Conservation (phyloP, 129 eudicot genomes). For the Flaveria trinervia region DNA sequence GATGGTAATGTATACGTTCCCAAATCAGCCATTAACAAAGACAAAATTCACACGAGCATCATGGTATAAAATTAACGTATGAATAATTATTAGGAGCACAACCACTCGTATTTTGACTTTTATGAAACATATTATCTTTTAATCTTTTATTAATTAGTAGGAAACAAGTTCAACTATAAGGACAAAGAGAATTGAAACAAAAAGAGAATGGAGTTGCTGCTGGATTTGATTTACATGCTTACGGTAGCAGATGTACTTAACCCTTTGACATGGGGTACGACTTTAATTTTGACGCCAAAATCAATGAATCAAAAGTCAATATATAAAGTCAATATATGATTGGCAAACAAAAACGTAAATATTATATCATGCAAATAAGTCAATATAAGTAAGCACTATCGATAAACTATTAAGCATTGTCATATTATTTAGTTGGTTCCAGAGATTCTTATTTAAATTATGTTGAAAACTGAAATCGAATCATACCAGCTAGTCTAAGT, state of each 20-base stretch:
- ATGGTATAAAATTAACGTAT: background rate
- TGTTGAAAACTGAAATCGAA: background rate
- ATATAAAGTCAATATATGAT: slow-evolving; percentile 34
- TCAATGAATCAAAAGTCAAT: slow-evolving; percentile 35
- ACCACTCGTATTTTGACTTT: slow-evolving; percentile 15
- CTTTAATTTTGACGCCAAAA: slow-evolving; percentile 24
- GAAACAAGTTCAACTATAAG: background rate
- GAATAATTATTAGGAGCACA: background rate
- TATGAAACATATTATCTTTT: slow-evolving; percentile 5
- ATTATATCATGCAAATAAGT: slow-evolving; percentile 24
- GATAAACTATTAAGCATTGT: background rate
- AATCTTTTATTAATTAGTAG: background rate
- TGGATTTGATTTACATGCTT: slow-evolving; percentile 20
- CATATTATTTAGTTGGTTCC: slow-evolving; percentile 18
- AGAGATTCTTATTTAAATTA: slow-evolving; percentile 7
- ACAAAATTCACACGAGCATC: background rate
- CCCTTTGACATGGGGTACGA: slow-evolving; percentile 33
- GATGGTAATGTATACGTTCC: no score
- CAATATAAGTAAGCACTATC: slow-evolving; percentile 26
- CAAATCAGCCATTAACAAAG: background rate
- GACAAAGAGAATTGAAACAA: slow-evolving; percentile 27
- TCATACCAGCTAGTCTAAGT: no score
- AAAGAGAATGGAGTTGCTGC: slow-evolving; percentile 38
- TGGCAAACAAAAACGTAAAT: slow-evolving; percentile 5
- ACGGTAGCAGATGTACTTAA: slow-evolving; percentile 35